A percentile compares a stretch with the other conserved stretches of the same genome.
phyloP scores from a whole-genome alignment of 2,329 filamentous ascomycete genomes.

The Neofusicoccum kwambonambiense region DNA sequence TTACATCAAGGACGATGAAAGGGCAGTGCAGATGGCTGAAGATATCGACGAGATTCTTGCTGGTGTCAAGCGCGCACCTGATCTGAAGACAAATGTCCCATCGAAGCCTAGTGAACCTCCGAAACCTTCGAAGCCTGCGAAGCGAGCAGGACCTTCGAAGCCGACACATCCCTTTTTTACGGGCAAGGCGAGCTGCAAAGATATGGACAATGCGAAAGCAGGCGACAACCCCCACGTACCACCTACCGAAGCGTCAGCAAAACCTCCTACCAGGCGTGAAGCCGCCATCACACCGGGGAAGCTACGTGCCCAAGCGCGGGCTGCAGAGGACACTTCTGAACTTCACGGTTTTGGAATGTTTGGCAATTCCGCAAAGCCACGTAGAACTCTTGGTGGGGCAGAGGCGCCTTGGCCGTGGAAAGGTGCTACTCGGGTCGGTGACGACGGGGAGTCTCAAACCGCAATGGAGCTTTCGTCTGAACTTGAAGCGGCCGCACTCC shows the following conservation, averaged over 20 bases:
- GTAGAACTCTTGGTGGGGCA: conserved; percentile 61
- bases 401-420: conserved; percentile 71
- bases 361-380: conserved; percentile 19
- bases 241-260: conserved; percentile 20
- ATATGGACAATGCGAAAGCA: conserved; percentile 19
- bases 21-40: conserved; percentile 52
- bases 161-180: conserved; percentile 69
- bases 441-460: conserved; percentile 24
- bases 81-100: conserved; percentile 17
- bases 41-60: conserved; percentile 64
- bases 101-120: neutral
- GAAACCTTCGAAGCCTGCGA: conserved; percentile 24
- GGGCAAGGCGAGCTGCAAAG: conserved; percentile 47
- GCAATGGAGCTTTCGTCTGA: neutral
- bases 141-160: conserved; percentile 41
- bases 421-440: conserved; percentile 64
- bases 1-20: conserved; percentile 56
- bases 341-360: conserved; percentile 25
- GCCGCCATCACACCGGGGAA: conserved; percentile 50
- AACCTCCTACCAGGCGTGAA: conserved; percentile 31
- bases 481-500: neutral
- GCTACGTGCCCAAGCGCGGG: conserved; percentile 35
- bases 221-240: neutral
- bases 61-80: conserved; percentile 33
- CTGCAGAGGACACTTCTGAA: conserved; percentile 20